Base-by-base conservation (phyloP, 257 asterid genomes). In the Cinchona pubescens region DNA sequence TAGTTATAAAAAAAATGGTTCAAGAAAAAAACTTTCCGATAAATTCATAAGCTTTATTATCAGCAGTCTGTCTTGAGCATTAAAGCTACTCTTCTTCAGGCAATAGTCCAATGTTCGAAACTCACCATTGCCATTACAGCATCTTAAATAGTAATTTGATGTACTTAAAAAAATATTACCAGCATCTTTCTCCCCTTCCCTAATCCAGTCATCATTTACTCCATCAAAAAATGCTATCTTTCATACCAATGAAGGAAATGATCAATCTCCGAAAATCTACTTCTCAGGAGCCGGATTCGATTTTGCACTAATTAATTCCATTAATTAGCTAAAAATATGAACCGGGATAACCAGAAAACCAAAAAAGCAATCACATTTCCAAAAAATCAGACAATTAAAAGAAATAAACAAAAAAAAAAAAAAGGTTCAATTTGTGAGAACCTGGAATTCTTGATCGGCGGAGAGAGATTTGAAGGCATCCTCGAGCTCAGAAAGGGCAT, bases 401-500 rank as follows among this genome's bases (percentile, higher is more conserved):
- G 37, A 16, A 29, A 48, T 38, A 63, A 11, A n/a, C 29, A 66
- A 75, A 49, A 13, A 30, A 16, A 48, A 7, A n/a, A 67, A 63
- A 19, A 2, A 27, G 46, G 40, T 38, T 35, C 62, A 74, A 51
- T 25, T 29, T n/a, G 5, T 2, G 0, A 23, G 37, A 81, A 90
- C 98, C 98, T 94, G 98, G 79, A 91, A 92, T 5, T 87, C 89
- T 3, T 71, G 69, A 55, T 91, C 98, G 13, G 80, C 1, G 14
- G 92, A 85, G 48, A 92, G 91, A 48, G 86, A 45, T 62, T 83
- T 68, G 86, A 91, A 91, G 9, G 97, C 97, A 3, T 84, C 87
- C 82, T 94, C 97, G 38, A 94, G 97, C 89, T 94, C 97, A 53
- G 93, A 79, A 12, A 94, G 94, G 23, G 97, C 98, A 72, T 86